Percentiles rank a stretch among this genome's conserved stretches.
Evolutionary conservation across 2,329 filamentous ascomycete species (phyloP).

Genomic region (Alternaria conjuncta): DNA sequence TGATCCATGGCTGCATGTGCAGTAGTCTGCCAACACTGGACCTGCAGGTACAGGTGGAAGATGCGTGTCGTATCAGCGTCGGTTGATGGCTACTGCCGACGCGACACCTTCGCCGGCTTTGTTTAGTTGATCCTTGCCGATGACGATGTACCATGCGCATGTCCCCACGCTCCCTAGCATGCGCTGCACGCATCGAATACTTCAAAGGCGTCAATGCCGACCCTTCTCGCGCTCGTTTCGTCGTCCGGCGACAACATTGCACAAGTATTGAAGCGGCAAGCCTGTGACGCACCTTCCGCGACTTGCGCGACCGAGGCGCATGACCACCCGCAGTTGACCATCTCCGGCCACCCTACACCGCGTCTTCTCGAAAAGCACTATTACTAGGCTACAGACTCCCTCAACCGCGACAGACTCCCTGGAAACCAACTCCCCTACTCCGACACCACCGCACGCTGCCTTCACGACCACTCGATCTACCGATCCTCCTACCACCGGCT

Average conservation of each 20-base stretch:
- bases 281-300: conserved; percentile 28
- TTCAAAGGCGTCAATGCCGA: not conserved
- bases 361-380: conserved; percentile 17
- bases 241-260: not conserved
- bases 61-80: conserved; percentile 1
- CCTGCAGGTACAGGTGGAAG: conserved; percentile 17
- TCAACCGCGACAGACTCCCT: not conserved
- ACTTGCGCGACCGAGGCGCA: conserved; percentile 24
- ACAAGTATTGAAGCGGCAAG: not conserved
- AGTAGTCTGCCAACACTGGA: conserved; percentile 18
- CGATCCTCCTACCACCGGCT: conserved; percentile 19
- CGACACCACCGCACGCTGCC: not conserved
- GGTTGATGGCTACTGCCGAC: conserved; percentile 3
- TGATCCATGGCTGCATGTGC: conserved; percentile 2
- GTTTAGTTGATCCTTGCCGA: conserved; percentile 24
- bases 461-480: conserved; percentile 1
- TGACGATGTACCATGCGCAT: conserved; percentile 17
- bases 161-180: conserved; percentile 14
- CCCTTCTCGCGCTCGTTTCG: not conserved
- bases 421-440: conserved; percentile 2
- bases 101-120: conserved; percentile 17
- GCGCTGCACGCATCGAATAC: conserved; percentile 4
- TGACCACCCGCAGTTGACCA: conserved; percentile 25
- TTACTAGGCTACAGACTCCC: conserved; percentile 5
- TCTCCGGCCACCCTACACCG: conserved; percentile 20